phyloP scores from a whole-genome alignment of 768 basidiomycete genomes.

The Tylopilus vinaceipallidus region DNA sequence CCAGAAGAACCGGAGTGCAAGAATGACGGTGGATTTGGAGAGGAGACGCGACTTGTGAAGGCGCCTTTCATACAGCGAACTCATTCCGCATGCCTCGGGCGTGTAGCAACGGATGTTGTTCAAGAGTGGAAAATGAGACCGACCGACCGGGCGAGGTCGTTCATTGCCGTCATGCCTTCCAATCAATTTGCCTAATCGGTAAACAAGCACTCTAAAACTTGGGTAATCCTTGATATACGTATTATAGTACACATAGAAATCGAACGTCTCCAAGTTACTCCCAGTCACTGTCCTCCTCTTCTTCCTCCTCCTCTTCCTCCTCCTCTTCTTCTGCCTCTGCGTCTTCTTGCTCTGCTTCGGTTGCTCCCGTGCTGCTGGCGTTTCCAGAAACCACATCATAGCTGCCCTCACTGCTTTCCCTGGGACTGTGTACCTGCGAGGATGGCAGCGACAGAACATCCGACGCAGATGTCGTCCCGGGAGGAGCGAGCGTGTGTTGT shows the following conservation, averaged over 20 bases:
- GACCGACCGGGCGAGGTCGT: neutral
- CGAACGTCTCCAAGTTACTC: slow-evolving; percentile 50
- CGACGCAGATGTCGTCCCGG: slow-evolving; percentile 14
- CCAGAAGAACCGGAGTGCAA: slow-evolving; percentile 51
- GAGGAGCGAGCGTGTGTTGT: slow-evolving; percentile 26
- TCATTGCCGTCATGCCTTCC: slow-evolving; percentile 9
- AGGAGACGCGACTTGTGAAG: slow-evolving; percentile 21
- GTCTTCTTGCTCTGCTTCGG: slow-evolving; percentile 31
- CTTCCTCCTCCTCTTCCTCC: slow-evolving; percentile 29
- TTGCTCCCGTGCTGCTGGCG: slow-evolving; percentile 39
- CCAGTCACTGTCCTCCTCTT: slow-evolving; percentile 48
- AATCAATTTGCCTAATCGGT: slow-evolving; percentile 11
- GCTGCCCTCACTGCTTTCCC: slow-evolving; percentile 62
- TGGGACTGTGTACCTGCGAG: slow-evolving; percentile 41
- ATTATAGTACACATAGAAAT: slow-evolving; percentile 21
- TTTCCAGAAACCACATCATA: slow-evolving; percentile 64
- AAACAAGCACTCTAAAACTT: neutral
- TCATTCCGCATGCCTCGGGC: slow-evolving; percentile 28
- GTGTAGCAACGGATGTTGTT: neutral
- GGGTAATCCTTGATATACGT: neutral
- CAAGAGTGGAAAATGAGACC: neutral
- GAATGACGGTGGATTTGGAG: slow-evolving; percentile 35
- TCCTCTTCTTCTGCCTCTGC: slow-evolving; percentile 37
- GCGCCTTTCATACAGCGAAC: slow-evolving; percentile 30
- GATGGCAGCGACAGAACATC: slow-evolving; percentile 28